A percentile compares a stretch with the other conserved stretches of the same genome.
Conservation (phyloP, 2,329 filamentous ascomycete species). For the Paracorniculantispora psalliotae region DNA sequence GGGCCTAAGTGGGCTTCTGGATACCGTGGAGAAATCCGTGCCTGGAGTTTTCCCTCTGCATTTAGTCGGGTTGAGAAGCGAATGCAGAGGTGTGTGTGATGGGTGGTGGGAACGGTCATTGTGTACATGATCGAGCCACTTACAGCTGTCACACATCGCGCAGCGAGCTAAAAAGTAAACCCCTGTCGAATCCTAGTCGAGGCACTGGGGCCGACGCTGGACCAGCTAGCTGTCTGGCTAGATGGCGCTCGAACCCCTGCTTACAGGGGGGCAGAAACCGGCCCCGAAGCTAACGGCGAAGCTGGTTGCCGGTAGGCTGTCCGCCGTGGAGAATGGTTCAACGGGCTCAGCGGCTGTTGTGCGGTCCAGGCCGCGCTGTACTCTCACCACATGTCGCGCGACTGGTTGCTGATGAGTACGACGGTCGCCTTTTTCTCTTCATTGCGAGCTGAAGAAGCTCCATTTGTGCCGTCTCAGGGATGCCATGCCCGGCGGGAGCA, state of each 20-base stretch:
- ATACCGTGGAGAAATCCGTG: neutral
- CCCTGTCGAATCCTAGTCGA: conserved; percentile 1
- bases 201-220: neutral
- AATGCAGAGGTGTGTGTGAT: neutral
- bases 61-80: neutral
- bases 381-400: neutral
- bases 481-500: too few species aligned
- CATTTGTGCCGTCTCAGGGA: neutral
- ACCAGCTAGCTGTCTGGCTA: neutral
- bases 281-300: neutral
- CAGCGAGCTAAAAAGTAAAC: neutral
- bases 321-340: neutral
- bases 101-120: neutral
- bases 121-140: neutral
- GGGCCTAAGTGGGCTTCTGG: neutral
- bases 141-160: neutral
- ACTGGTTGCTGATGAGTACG: neutral
- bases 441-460: neutral
- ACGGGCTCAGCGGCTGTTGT: neutral
- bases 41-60: neutral
- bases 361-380: neutral
- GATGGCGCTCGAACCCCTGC: neutral
- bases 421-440: neutral
- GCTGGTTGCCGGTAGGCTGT: neutral
- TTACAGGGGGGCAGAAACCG: neutral